A percentile compares a stretch with the other conserved stretches of the same genome.
Evolutionary conservation across 108 stramenopile genomes (phyloP).

Genomic region (Nitzschia sp.): DNA sequence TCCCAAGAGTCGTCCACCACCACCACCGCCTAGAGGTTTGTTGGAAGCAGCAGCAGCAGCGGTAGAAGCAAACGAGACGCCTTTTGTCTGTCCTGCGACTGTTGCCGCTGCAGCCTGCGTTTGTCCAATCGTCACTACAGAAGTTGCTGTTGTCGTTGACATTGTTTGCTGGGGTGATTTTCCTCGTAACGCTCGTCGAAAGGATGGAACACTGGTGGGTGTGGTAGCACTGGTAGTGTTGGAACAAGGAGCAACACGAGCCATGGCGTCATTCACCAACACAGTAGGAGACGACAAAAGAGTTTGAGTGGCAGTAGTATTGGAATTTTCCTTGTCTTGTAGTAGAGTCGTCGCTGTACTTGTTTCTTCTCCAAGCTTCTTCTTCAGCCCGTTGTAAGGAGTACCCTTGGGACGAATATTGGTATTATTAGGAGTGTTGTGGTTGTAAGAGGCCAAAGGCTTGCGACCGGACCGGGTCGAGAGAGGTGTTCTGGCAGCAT

Average conservation of each 20-base stretch:
- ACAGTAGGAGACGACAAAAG: too few species aligned
- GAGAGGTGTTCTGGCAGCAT: neutral
- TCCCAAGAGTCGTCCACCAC: neutral
- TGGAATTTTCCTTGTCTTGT: constrained; percentile 5
- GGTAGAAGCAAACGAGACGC: neutral
- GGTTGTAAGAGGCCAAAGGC: constrained; percentile 11
- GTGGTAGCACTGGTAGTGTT: neutral
- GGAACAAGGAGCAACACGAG: neutral
- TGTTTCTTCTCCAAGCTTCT: neutral
- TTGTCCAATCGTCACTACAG: neutral
- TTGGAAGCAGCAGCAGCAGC: neutral
- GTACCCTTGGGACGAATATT: neutral
- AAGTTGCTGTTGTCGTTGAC: neutral
- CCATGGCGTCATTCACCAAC: neutral
- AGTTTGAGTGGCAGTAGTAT: too few species aligned
- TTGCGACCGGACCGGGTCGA: constrained; percentile 9
- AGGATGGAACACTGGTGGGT: constrained; percentile 14
- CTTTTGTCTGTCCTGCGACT: neutral
- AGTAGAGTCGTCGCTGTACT: neutral
- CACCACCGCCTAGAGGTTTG: too few species aligned
- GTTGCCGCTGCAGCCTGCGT: neutral
- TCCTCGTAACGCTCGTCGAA: constrained; percentile 25
- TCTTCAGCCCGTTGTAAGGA: neutral
- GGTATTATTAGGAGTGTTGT: too few species aligned
- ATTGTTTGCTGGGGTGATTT: constrained; percentile 1